Evolutionary conservation across 2,329 filamentous ascomycete species (phyloP).

Genomic region (Colletotrichum spinosum): DNA sequence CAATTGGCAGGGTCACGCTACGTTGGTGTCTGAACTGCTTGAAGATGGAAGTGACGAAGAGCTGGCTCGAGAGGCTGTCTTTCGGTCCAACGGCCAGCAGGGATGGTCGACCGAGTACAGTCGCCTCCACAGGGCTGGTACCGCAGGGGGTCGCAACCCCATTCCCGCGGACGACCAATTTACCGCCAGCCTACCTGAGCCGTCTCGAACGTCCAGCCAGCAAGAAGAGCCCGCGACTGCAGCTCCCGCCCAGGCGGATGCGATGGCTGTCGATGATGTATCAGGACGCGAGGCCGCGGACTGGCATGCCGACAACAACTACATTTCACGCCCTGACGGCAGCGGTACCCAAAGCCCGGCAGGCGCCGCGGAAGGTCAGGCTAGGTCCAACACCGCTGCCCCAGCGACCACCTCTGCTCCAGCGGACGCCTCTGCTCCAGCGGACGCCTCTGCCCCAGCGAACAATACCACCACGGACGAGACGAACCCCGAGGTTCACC

Average conservation of each 20-base stretch:
- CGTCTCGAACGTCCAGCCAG: constrained; percentile 38
- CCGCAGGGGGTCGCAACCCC: constrained; percentile 72
- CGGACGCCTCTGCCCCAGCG: constrained; percentile 36
- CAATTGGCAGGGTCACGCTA: constrained; percentile 53
- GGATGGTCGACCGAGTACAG: constrained; percentile 80
- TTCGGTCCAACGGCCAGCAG: constrained; percentile 78
- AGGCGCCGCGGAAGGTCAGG: constrained; percentile 12
- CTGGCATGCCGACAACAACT: constrained; percentile 34
- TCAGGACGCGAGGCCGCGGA: constrained; percentile 40
- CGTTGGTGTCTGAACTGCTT: constrained; percentile 43
- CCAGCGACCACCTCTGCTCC: constrained; percentile 39
- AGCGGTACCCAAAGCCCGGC: constrained; percentile 34
- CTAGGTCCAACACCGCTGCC: constrained; percentile 35
- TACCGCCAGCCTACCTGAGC: constrained; percentile 43
- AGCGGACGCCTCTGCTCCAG: constrained; percentile 37
- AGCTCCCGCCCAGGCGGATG: constrained; percentile 38
- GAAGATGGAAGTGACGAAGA: constrained; percentile 66
- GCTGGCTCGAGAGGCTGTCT: constrained; percentile 82
- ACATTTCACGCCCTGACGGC: constrained; percentile 40
- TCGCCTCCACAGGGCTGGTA: constrained; percentile 67
- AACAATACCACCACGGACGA: constrained; percentile 27
- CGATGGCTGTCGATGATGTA: constrained; percentile 48
- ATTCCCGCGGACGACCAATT: constrained; percentile 72
- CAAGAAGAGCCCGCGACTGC: constrained; percentile 38
- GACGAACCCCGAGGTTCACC: constrained; percentile 39